phyloP scores from a whole-genome alignment of 768 basidiomycete genomes.

The Lactarius akahatsu region DNA sequence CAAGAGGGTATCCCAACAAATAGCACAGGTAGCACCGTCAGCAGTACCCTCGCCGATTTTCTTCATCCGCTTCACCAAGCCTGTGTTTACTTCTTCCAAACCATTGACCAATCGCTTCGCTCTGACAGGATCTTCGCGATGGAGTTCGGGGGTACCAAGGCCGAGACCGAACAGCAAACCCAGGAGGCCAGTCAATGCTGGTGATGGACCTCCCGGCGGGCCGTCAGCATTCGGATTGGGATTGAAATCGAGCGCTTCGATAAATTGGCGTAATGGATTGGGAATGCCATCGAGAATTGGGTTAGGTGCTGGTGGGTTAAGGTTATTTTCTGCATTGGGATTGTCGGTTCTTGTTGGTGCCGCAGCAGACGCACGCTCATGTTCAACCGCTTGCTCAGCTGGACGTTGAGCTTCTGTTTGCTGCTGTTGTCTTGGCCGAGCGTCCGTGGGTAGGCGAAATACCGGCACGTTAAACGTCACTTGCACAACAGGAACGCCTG shows the following conservation, averaged over 20 bases:
- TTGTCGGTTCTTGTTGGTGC: not conserved
- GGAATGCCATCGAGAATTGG: constrained; percentile 3
- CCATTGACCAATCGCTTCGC: constrained; percentile 63
- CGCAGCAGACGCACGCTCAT: not conserved
- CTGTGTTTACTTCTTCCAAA: constrained; percentile 63
- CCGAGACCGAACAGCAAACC: constrained; percentile 24
- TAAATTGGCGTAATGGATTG: constrained; percentile 11
- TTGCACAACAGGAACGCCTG: constrained; percentile 18
- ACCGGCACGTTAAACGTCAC: constrained; percentile 22
- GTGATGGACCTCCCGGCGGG: constrained; percentile 19
- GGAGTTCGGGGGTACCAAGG: constrained; percentile 33
- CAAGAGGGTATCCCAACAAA: constrained; percentile 73
- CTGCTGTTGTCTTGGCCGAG: constrained; percentile 8
- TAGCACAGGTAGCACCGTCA: constrained; percentile 54
- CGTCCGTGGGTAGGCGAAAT: constrained; percentile 20
- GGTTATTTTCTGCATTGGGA: not conserved
- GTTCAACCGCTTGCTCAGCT: constrained; percentile 1
- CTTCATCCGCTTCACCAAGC: constrained; percentile 64
- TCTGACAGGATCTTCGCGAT: constrained; percentile 63
- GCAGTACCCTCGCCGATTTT: constrained; percentile 45
- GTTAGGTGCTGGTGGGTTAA: constrained; percentile 13
- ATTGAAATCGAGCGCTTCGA: constrained; percentile 19
- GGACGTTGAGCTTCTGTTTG: constrained; percentile 8
- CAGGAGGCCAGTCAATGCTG: constrained; percentile 20
- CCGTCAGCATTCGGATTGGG: constrained; percentile 6